phyloP scores from a whole-genome alignment of 2,329 filamentous ascomycete species.

The Colletotrichum australisinense region DNA sequence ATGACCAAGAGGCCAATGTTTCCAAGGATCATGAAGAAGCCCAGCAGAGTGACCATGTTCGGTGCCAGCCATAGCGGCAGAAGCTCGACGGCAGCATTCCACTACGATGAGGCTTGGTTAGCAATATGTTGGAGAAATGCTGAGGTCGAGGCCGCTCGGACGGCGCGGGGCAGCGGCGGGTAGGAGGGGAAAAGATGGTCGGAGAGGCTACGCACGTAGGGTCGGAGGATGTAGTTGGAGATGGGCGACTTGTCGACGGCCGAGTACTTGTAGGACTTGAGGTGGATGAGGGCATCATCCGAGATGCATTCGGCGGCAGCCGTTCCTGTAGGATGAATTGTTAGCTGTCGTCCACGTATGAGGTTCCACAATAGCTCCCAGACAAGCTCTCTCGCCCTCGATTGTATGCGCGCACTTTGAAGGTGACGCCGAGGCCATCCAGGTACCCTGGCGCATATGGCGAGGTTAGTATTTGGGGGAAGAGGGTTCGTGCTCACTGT shows the following conservation, averaged over 20 bases:
- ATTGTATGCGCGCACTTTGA: conserved; percentile 2
- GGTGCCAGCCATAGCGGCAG: conserved; percentile 96
- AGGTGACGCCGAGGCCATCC: not conserved
- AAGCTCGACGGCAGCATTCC: conserved; percentile 94
- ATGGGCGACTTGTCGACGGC: conserved; percentile 95
- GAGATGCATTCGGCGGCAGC: conserved; percentile 81
- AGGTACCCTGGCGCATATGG: not conserved
- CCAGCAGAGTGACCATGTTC: conserved; percentile 96
- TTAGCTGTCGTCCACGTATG: not conserved
- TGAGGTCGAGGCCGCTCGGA: conserved; percentile 21
- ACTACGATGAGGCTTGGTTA: conserved; percentile 65
- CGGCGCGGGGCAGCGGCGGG: conserved; percentile 28
- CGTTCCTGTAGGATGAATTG: conserved; percentile 44
- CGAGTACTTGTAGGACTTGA: conserved; percentile 97
- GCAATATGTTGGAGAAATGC: conserved; percentile 32
- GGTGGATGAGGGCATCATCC: conserved; percentile 88
- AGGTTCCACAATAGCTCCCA: conserved; percentile 5
- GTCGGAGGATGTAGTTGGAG: conserved; percentile 91
- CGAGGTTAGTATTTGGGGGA: not conserved
- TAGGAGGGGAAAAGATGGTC: conserved; percentile 20
- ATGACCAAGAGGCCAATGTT: conserved; percentile 82
- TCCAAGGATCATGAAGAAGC: conserved; percentile 91
- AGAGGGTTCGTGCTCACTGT: conserved; percentile 28
- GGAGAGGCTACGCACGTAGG: conserved; percentile 78
- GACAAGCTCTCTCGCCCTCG: not conserved